Evolutionary conservation across 352 stramenopile genomes (phyloP).

Genomic region (Pythium monospermum): DNA sequence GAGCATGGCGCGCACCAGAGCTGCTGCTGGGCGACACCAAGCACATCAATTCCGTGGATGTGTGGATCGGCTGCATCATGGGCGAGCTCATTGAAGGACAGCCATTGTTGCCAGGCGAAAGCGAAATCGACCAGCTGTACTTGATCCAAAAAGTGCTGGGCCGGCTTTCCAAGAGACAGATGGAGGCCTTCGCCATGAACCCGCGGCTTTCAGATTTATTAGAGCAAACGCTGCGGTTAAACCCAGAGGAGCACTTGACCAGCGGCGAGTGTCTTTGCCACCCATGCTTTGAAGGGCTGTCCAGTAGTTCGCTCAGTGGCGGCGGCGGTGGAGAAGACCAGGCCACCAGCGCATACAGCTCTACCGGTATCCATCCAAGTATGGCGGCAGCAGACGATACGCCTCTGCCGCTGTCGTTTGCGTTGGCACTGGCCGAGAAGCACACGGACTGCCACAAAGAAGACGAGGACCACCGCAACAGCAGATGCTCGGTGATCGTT

Average conservation of each 20-base stretch:
- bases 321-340: not conserved
- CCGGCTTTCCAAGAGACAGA: constrained; percentile 89
- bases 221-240: constrained; percentile 70
- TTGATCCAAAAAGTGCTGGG: constrained; percentile 99
- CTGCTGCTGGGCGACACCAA: constrained; percentile 98
- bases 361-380: not conserved
- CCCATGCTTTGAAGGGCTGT: constrained; percentile 83
- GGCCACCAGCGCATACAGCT: not conserved
- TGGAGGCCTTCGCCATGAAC: constrained; percentile 90
- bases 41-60: constrained; percentile 95
- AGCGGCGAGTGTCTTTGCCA: constrained; percentile 79
- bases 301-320: no score
- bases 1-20: constrained; percentile 97
- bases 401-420: constrained; percentile 13
- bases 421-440: constrained; percentile 4
- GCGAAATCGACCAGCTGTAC: constrained; percentile 98
- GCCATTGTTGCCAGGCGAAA: constrained; percentile 98
- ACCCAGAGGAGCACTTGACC: constrained; percentile 66
- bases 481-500: not conserved
- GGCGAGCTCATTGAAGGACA: constrained; percentile 96
- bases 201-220: constrained; percentile 88
- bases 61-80: constrained; percentile 98
- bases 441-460: constrained; percentile 1
- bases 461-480: constrained; percentile 6
- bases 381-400: constrained; percentile 15